These are phyloP conservation scores for Achlya hypogyna DNA, from an alignment of 352 stramenopile genomes.

Conservation along the genomic window DNA sequence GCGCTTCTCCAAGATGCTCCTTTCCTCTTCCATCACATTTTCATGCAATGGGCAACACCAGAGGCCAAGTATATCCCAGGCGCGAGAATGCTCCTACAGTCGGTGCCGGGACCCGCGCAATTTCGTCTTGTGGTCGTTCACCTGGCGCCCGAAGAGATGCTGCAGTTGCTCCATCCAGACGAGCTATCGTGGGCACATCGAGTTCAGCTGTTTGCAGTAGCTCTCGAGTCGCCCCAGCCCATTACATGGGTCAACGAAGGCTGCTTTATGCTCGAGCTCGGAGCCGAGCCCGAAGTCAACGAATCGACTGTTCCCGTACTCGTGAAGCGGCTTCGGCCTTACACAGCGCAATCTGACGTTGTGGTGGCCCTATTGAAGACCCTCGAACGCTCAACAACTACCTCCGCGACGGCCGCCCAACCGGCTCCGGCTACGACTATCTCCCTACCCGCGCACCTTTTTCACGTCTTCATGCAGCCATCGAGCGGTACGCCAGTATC, in stretches of 20 bases:
- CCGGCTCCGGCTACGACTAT: background rate
- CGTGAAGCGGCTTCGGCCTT: background rate
- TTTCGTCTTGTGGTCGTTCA: background rate
- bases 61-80: background rate
- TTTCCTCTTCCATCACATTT: background rate
- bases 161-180: background rate
- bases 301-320: background rate
- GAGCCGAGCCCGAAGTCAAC: background rate
- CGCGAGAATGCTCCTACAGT: background rate
- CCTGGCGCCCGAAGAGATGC: background rate
- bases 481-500: background rate
- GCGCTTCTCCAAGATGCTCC: background rate
- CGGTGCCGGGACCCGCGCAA: background rate
- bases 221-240: background rate
- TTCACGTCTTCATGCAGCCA: background rate
- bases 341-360: background rate
- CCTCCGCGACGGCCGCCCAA: background rate
- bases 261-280: background rate
- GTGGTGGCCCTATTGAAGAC: background rate
- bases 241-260: background rate
- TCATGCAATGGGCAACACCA: background rate
- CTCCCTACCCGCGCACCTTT: background rate
- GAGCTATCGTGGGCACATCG: background rate
- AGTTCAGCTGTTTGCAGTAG: background rate
- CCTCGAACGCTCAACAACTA: background rate